These are phyloP conservation scores for Margaritispora aquatica DNA, from an alignment of 495 filamentous ascomycete genomes.

Conservation along the genomic window DNA sequence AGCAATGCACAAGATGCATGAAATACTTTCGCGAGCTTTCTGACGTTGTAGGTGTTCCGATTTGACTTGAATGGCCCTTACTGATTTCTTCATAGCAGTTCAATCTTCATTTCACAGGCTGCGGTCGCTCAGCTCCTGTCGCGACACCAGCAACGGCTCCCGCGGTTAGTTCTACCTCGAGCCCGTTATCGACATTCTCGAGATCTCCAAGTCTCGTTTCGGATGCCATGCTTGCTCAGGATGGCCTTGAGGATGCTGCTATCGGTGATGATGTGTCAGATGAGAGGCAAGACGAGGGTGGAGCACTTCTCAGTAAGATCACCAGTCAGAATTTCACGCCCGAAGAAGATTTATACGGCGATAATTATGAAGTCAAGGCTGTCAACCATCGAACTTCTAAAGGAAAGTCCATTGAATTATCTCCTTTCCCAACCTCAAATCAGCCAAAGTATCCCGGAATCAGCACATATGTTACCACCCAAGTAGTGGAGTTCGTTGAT, in stretches of 20 bases:
- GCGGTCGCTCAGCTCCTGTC: slow-evolving; percentile 1
- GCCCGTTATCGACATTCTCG: background rate
- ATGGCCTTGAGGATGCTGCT: background rate
- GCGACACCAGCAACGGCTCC: slow-evolving; percentile 6
- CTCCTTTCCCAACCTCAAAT: too few species aligned
- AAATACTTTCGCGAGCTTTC: slow-evolving; percentile 1
- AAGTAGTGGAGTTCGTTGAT: background rate
- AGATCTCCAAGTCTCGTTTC: background rate
- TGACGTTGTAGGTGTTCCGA: slow-evolving; percentile 4
- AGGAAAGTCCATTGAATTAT: too few species aligned
- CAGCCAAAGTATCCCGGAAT: background rate
- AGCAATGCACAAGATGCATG: background rate
- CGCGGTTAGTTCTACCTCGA: background rate
- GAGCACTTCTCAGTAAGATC: too few species aligned
- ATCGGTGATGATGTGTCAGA: background rate
- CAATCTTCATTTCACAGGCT: slow-evolving; percentile 17
- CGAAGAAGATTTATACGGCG: background rate
- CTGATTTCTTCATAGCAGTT: slow-evolving; percentile 17
- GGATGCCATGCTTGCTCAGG: background rate
- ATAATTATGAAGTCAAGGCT: background rate
- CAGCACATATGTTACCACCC: background rate
- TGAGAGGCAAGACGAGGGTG: too few species aligned
- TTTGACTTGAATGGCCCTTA: background rate
- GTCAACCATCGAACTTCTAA: background rate
- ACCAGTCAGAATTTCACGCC: background rate